phyloP scores from a whole-genome alignment of 208 protist species.

The Crithidia acanthocephali region DNA sequence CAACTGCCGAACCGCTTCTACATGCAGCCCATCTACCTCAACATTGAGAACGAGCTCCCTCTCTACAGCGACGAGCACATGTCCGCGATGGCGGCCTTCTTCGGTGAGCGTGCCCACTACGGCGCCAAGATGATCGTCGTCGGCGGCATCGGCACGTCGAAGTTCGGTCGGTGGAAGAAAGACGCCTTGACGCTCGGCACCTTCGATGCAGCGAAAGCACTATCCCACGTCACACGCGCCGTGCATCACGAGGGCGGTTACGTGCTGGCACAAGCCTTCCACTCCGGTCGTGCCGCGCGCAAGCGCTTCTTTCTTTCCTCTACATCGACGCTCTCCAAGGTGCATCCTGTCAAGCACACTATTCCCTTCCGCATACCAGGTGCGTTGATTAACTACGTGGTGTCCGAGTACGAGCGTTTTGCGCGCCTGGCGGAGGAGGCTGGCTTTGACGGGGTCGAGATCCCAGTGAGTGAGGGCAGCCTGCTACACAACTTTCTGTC shows the following conservation, averaged over 20 bases:
- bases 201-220: conserved; percentile 66
- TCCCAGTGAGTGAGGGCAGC: conserved; percentile 93
- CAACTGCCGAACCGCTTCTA: conserved; percentile 82
- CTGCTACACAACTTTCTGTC: conserved; percentile 96
- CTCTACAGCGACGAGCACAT: conserved; percentile 67
- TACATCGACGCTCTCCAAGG: conserved; percentile 56
- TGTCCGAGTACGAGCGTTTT: conserved; percentile 87
- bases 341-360: conserved; percentile 65
- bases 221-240: conserved; percentile 81
- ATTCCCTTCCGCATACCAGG: conserved; percentile 63
- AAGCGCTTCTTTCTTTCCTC: conserved; percentile 55
- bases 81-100: conserved; percentile 83
- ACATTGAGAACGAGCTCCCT: conserved; percentile 73
- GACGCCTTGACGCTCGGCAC: conserved; percentile 81
- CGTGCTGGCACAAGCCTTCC: conserved; percentile 94
- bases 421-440: conserved; percentile 92
- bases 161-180: conserved; percentile 75
- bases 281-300: conserved; percentile 87
- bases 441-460: conserved; percentile 96
- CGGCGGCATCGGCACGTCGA: conserved; percentile 87
- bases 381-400: conserved; percentile 71
- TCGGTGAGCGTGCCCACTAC: conserved; percentile 78
- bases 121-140: conserved; percentile 91
- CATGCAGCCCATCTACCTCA: conserved; percentile 90
- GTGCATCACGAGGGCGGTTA: conserved; percentile 88